These are phyloP conservation scores for Colletotrichum sp. DNA, from an alignment of 2,329 filamentous ascomycete genomes.

Conservation along the genomic window DNA sequence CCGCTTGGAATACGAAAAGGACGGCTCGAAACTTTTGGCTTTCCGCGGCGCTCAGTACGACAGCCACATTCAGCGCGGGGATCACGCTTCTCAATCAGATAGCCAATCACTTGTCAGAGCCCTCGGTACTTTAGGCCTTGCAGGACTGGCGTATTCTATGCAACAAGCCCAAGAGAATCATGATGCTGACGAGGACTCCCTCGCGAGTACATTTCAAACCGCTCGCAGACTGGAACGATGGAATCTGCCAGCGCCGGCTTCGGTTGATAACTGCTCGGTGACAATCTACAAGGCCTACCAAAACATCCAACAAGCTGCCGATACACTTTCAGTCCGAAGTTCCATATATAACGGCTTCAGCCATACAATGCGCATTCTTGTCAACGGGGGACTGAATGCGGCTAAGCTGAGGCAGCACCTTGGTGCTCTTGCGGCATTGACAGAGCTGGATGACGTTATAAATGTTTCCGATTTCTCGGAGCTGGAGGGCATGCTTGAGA, in stretches of 20 bases:
- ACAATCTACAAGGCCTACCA: slow-evolving; percentile 84
- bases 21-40: slow-evolving; percentile 84
- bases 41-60: slow-evolving; percentile 93
- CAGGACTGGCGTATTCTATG: slow-evolving; percentile 83
- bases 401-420: slow-evolving; percentile 59
- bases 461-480: slow-evolving; percentile 63
- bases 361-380: slow-evolving; percentile 63
- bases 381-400: slow-evolving; percentile 52
- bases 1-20: slow-evolving; percentile 86
- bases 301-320: slow-evolving; percentile 71
- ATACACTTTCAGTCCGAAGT: slow-evolving; percentile 55
- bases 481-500: slow-evolving; percentile 64
- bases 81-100: slow-evolving; percentile 62
- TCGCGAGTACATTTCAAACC: slow-evolving; percentile 78
- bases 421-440: slow-evolving; percentile 72
- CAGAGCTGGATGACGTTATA: slow-evolving; percentile 82
- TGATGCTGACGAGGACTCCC: slow-evolving; percentile 60
- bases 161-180: slow-evolving; percentile 69
- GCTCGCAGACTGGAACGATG: slow-evolving; percentile 87
- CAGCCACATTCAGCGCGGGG: slow-evolving; percentile 72
- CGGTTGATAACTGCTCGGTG: slow-evolving; percentile 66
- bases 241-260: slow-evolving; percentile 80
- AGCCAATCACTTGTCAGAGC: slow-evolving; percentile 75
- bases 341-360: slow-evolving; percentile 69
- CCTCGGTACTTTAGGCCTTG: slow-evolving; percentile 80